Evolutionary conservation across 352 stramenopile genomes (phyloP), one percentile per base, ranked within the genome.

Genomic region (Aphanomyces astaci): DNA sequence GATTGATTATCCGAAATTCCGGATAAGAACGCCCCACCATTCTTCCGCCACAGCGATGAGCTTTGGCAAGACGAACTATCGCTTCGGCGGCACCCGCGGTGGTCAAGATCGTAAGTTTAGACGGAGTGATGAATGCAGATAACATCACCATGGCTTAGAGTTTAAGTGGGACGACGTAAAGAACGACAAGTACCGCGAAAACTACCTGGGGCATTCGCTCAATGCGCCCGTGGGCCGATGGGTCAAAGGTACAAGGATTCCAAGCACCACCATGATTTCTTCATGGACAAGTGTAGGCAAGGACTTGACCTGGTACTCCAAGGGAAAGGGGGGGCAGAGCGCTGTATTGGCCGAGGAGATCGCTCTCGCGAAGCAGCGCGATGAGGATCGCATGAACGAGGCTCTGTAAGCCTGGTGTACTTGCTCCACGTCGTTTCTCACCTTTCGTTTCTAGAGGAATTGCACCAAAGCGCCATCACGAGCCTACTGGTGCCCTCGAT

Each of bases 101-200:
- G 88, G 88, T 72, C 80, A 84, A 22, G 85, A 96, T 64, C 87
- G 86, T 94, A 81, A 66, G 86, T 81, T n/a, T 17, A 39, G n/a
- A n/a, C n/a, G 4, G 0, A 10, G 4, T 9, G 9, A 11, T 2
- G 10, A n/a, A 56, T 17, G 1, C 9, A 13, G 13, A 39, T 25
- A 7, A 4, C 65, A 24, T 15, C 9, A 13, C 54, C 17, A 55
- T 25, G 49, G 0, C 43, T 13, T 63, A 92, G 86, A 96, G 53
- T 97, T 97, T 73, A 96, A 95, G 66, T 97, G 90, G 88, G 90
- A 97, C 28, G 90, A 97, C 74, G 90, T 97, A 27, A 97, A 96
- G 80, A 90, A 87, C 64, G 90, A 97, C 75, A 94, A 96, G 74
- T 92, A 97, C 70, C 81, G 90, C 25, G 90, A 97, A 60, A 95